Conservation (phyloP, 345 rosid species). For the Boechera divaricarpa region DNA sequence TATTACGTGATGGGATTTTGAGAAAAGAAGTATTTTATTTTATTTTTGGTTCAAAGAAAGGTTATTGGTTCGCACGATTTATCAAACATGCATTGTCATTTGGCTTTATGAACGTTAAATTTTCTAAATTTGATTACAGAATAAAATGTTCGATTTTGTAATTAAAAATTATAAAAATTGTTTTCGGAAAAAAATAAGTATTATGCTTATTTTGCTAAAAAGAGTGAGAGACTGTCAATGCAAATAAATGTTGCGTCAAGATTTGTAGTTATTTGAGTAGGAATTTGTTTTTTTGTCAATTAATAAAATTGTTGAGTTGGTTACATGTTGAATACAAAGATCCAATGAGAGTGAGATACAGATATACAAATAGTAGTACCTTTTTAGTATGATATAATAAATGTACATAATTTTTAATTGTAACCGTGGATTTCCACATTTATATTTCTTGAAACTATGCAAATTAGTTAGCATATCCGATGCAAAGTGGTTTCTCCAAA, state of each 20-base stretch:
- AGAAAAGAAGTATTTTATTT: not conserved
- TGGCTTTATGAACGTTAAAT: not conserved
- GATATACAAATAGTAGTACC: conserved; percentile 17
- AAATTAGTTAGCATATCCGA: not conserved
- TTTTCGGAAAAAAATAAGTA: not conserved
- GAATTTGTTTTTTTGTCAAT: conserved; percentile 19
- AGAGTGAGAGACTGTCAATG: conserved; percentile 8
- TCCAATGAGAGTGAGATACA: conserved; percentile 16
- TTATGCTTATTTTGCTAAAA: not conserved
- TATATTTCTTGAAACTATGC: conserved; percentile 9
- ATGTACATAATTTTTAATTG: not conserved
- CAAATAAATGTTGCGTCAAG: conserved; percentile 15
- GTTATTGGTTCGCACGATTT: conserved; percentile 34
- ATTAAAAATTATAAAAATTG: not conserved
- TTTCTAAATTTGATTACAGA: not conserved
- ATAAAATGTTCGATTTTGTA: not conserved
- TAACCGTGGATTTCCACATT: not conserved
- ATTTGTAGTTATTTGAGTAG: conserved; percentile 28
- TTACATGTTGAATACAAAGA: conserved; percentile 25
- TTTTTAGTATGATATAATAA: conserved; percentile 3
- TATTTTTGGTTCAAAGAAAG: conserved; percentile 16
- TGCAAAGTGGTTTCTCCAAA: conserved; percentile 21
- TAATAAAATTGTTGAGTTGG: conserved; percentile 28
- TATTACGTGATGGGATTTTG: conserved; percentile 25
- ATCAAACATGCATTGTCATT: conserved; percentile 7